Evolutionary conservation across 495 filamentous ascomycete genomes (phyloP).

Genomic region (Annulohypoxylon moriforme): DNA sequence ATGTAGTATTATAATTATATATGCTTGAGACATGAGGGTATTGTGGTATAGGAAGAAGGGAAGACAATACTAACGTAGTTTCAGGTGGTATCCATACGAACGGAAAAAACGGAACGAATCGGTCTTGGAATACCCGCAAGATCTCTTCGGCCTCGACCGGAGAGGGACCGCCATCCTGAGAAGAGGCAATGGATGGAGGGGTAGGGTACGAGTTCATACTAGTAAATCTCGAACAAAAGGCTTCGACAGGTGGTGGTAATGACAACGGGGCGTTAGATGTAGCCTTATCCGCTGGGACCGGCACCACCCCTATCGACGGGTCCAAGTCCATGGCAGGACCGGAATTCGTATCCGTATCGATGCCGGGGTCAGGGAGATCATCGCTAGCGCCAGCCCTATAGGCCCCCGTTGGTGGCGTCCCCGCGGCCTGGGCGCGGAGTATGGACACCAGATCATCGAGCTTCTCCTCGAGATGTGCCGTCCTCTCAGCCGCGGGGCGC

Average conservation of each 20-base stretch:
- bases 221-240: constrained; percentile 18
- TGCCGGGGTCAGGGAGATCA: constrained; percentile 16
- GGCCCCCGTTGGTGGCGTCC: constrained; percentile 12
- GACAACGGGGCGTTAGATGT: constrained; percentile 13
- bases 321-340: constrained; percentile 21
- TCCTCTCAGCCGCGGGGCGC: constrained; percentile 46
- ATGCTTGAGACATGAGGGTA: neutral
- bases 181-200: constrained; percentile 32
- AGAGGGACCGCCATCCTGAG: constrained; percentile 32
- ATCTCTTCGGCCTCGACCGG: constrained; percentile 44
- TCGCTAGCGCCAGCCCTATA: constrained; percentile 18
- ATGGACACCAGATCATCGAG: constrained; percentile 58
- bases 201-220: constrained; percentile 38
- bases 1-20: neutral
- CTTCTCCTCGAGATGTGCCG: constrained; percentile 60
- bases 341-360: constrained; percentile 15
- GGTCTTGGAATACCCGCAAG: constrained; percentile 43
- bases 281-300: constrained; percentile 6
- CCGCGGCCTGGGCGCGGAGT: constrained; percentile 50
- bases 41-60: neutral
- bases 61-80: constrained; percentile 37
- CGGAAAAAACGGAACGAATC: constrained; percentile 50
- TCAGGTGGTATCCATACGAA: constrained; percentile 48
- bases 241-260: constrained; percentile 15
- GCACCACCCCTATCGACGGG: constrained; percentile 17